Evolutionary conservation across 345 rosid genomes (phyloP), one percentile per base, ranked within the genome.

Genomic region (Erucastrum elatum): DNA sequence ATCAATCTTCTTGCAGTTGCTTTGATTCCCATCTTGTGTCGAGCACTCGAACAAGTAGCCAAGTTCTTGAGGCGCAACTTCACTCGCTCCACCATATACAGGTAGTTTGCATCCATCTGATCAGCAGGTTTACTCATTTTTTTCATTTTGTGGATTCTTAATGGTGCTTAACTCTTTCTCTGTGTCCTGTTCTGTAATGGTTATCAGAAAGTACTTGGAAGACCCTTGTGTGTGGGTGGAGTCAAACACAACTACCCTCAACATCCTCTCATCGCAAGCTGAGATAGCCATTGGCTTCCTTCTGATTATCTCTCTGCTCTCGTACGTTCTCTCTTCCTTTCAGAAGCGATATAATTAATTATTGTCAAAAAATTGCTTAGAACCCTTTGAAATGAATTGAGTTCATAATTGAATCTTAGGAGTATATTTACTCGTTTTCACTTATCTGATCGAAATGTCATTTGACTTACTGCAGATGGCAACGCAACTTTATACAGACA

Each of bases 151-250:
- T 49, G 29, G 30, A 67, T 77, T 75, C 55, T 34, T 63, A 72
- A 44, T 46, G 46, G 46, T 74, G 71, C 31, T 68, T 8, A n/a
- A 34, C 51, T 64, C 70, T 60, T 60, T 64, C 25, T 26, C 5
- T 44, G 35, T 78, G 62, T 71, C 61, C 26, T 79, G 58, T 21
- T 29, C 82, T 72, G 73, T 64, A 63, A 35, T 75, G 70, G 70
- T 69, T 59, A 39, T 80, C 83, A 95, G 98, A 83, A 96, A 84
- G 81, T 93, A 91, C 83, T 87, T 96, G 87, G 96, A 96, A 84
- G 94, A 87, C 77, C 91, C 90, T 71, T 96, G 99, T 78, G 91
- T 93, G 49, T 93, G 99, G 99, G 96, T 93, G 81, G 98, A 89
- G 77, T 91, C 98, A 10, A 95, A 93, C 82, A 75, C 91, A 67